Base-by-base conservation (phyloP, 305 asterid species). In the Andrographis paniculata region DNA sequence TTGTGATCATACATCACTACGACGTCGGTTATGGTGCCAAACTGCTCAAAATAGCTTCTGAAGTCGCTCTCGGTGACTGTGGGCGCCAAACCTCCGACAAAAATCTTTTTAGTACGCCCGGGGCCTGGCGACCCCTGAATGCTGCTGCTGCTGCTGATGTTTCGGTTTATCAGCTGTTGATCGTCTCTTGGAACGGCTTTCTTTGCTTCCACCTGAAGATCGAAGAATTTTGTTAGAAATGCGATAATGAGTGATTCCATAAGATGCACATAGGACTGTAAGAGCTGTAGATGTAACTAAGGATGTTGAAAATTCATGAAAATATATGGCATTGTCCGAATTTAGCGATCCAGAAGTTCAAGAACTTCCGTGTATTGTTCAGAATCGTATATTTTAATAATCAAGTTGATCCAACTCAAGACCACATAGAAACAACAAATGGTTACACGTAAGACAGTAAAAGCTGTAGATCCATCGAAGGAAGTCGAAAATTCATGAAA, bases 1-100 rank as follows among this genome's bases (percentile, higher is more conserved):
- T 73, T 73, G 72, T 79, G 89, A 55, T 79, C 89, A 51, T 79
- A 79, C 89, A 76, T 79, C 54, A 80, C 85, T n/a, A 80, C 91
- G 1, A 74, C 91, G 59, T 80, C 85, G 23, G 78, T 76, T 60
- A 77, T 76, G 45, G 70, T 61, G 19, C 91, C 91, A 58, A 76
- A 80, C 60, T 80, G 85, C 39, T 71, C 71, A 39, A 80, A 80
- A 71, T 76, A 80, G 18, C 14, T 63, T 66, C 69, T 76, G 48
- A 80, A 80, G 69, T 76, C 91, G 15, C 48, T 71, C 60, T 76
- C 91, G 12, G 82, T 76, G 37, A 80, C 91, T 0, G 82, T 68
- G 23, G 91, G 71, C 20, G 85, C 80, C 71, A 80, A 76, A 30
- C 91, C 91, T 68, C 91, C 91, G 36, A 80, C 91, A 40, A 80